Conservation (phyloP, 1,139 yeast genomes). For the Debaryomycetaceae sp. region DNA sequence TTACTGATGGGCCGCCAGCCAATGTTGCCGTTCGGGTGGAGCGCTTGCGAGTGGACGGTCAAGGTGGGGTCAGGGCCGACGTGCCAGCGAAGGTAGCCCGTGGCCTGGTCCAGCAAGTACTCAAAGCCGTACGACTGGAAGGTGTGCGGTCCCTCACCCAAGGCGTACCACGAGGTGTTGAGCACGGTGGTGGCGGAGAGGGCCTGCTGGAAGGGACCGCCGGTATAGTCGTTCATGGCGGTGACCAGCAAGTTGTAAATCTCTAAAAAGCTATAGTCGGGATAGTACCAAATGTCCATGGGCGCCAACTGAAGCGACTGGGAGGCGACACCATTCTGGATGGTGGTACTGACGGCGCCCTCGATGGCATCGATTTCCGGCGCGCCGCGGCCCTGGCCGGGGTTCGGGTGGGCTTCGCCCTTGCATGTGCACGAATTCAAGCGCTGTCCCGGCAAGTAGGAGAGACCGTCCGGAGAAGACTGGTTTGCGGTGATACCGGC, state of each 20-base stretch:
- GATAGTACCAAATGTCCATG: conserved; percentile 75
- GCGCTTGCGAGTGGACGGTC: conserved; percentile 48
- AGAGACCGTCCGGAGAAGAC: conserved; percentile 20
- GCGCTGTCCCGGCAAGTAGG: conserved; percentile 21
- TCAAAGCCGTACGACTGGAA: conserved; percentile 76
- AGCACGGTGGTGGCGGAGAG: conserved; percentile 63
- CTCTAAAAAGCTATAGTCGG: conserved; percentile 64
- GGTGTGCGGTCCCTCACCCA: conserved; percentile 24
- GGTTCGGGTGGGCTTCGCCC: conserved; percentile 63
- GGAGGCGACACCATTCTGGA: conserved; percentile 55
- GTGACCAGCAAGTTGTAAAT: conserved; percentile 52
- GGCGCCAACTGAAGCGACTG: conserved; percentile 84
- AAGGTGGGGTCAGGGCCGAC: conserved; percentile 61
- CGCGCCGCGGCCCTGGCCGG: conserved; percentile 76
- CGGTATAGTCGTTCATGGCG: conserved; percentile 64
- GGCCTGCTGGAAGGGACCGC: conserved; percentile 84
- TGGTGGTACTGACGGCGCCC: conserved; percentile 48
- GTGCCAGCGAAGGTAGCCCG: conserved; percentile 76
- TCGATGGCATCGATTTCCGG: conserved; percentile 84
- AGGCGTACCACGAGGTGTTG: conserved; percentile 68
- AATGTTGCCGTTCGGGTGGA: conserved; percentile 77
- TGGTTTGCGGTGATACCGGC: conserved; percentile 23
- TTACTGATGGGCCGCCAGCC: conserved; percentile 65
- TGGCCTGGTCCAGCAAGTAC: conserved; percentile 51
- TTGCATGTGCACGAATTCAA: conserved; percentile 51